Evolutionary conservation across 75 land plant genomes (phyloP).

Genomic region (Chamaecyparis obtusa): DNA sequence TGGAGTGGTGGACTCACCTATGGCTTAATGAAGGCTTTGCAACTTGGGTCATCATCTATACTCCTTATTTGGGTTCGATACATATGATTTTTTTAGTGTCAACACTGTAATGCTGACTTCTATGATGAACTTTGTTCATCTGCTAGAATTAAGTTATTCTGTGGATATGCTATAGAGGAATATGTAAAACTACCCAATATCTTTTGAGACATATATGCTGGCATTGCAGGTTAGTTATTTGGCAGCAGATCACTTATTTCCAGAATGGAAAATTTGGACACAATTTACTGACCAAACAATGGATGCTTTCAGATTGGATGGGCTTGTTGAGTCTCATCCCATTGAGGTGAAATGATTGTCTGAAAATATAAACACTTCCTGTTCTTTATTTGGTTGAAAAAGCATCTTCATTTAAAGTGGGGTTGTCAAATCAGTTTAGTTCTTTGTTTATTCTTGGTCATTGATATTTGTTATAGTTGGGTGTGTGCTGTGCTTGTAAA

Average conservation of each 20-base stretch:
- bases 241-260: constrained; percentile 83
- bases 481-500: constrained; percentile 76
- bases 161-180: not conserved
- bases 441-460: not conserved
- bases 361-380: not conserved
- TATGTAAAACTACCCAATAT: not conserved
- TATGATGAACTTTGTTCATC: not conserved
- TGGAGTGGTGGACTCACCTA: constrained; percentile 99
- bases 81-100: not conserved
- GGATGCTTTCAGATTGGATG: constrained; percentile 80
- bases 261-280: constrained; percentile 98
- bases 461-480: constrained; percentile 54
- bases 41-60: constrained; percentile 72
- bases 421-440: not conserved
- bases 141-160: not conserved
- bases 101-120: not conserved
- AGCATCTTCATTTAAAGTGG: not conserved
- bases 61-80: not conserved
- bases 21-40: constrained; percentile 99
- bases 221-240: constrained; percentile 83
- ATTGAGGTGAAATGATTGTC: constrained; percentile 65
- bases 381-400: not conserved
- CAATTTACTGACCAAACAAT: constrained; percentile 79
- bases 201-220: not conserved
- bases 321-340: constrained; percentile 89